Conservation (phyloP, 257 asterid species). For the Fraxinus excelsior region DNA sequence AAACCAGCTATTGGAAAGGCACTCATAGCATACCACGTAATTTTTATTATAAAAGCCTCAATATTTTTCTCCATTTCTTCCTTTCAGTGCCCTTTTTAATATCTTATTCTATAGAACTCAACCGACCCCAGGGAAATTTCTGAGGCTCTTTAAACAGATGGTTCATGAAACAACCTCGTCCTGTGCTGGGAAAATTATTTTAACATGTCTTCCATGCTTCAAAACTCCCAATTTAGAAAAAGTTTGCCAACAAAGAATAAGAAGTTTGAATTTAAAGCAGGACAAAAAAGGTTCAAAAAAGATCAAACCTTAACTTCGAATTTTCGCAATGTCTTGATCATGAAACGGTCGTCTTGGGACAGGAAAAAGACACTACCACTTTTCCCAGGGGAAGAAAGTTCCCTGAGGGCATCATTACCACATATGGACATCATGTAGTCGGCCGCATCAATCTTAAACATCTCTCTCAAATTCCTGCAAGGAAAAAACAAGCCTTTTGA, state of each 20-base stretch:
- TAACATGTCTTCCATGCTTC: background rate
- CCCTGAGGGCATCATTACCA: conserved; percentile 92
- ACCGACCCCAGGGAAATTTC: background rate
- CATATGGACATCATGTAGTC: conserved; percentile 99
- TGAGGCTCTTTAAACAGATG: background rate
- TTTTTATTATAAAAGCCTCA: background rate
- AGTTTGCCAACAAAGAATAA: background rate
- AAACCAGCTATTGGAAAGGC: background rate
- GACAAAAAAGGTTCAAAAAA: conserved; percentile 26
- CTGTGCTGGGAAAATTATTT: background rate
- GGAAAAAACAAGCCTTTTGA: conserved; percentile 22
- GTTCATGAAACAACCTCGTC: background rate
- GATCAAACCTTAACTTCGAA: conserved; percentile 89
- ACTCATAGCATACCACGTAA: background rate
- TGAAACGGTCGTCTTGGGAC: conserved; percentile 94
- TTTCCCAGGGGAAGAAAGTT: conserved; percentile 98
- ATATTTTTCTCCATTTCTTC: background rate
- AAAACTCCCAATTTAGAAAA: background rate
- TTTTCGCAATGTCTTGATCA: conserved; percentile 93
- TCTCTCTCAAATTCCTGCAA: conserved; percentile 83
- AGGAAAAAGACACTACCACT: conserved; percentile 97
- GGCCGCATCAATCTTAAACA: conserved; percentile 95
- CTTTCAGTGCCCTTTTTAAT: background rate
- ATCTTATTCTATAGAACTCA: background rate
- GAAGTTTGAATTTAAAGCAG: conserved; percentile 18